Evolutionary conservation across 768 basidiomycete genomes (phyloP), one percentile per base, ranked within the genome.

Genomic region (Panaeolus papilionaceus): DNA sequence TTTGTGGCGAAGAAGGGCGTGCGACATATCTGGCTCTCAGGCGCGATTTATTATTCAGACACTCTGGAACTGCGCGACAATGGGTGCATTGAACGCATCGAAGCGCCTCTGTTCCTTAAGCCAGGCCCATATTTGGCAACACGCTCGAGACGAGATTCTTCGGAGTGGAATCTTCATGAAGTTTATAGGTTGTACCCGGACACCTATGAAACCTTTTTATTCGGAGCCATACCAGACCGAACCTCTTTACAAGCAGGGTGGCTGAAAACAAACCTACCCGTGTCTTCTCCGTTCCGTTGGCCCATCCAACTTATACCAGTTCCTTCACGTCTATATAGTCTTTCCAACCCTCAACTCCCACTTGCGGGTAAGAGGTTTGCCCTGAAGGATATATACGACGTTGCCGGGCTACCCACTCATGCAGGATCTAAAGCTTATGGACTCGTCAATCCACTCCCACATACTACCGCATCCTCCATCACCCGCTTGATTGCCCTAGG

Each of bases 291-390:
- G 20, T n/a, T 58, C 66, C 14, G 38, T 14, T 14, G 70, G 63
- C 9, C 65, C 70, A 28, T 65, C 63, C 78, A 79, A 66, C 72
- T 80, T 67, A 82, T 88, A 42, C 84, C 83, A 16, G 81, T 87
- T 2, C 86, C 86, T 0, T 86, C 86, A 0, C 81, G 85, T 3
- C 70, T 86, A 1, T 80, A 82, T 65, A 77, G 77, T 73, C 64
- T 77, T 45, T 67, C 70, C 20, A 67, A 72, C 23, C 62, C 68
- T 26, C 65, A 62, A 54, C 61, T 78, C 1, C 79, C 80, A 5
- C 78, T 87, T 63, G 77, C 82, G 1, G 85, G 86, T 42, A 74
- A 75, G 16, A 85, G 85, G 4, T 81, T 88, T 64, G 85, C 75
- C 3, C 79, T 87, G 58, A 88, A 87, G 78, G 80, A 81, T 62